Evolutionary conservation across 495 filamentous ascomycete species (phyloP).

Genomic region (Xylaria castorea): DNA sequence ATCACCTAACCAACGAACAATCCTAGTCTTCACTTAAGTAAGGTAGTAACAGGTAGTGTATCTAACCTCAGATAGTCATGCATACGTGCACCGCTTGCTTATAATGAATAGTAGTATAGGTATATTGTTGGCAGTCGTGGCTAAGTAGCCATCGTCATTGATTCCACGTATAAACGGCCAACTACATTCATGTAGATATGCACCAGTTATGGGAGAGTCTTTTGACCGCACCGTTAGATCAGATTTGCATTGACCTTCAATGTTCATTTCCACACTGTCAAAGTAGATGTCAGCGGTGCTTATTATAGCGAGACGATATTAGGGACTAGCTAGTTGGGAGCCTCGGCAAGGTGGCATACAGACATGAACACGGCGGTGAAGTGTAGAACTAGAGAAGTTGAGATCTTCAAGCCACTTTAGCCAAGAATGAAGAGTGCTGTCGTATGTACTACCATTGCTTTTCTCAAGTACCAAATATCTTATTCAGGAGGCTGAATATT

Average conservation of each 20-base stretch:
- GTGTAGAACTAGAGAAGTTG: neutral
- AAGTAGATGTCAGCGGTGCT: neutral
- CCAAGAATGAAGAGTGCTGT: neutral
- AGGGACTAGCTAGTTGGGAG: neutral
- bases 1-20: neutral
- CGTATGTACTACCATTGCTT: neutral
- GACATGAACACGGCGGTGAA: neutral
- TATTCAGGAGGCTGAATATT: neutral
- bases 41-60: too few relatives aligned
- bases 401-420: neutral
- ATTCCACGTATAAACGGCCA: neutral
- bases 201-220: neutral
- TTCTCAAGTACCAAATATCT: neutral
- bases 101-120: neutral
- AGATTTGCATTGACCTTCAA: neutral
- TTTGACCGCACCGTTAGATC: too few relatives aligned
- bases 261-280: neutral
- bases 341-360: neutral
- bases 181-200: neutral
- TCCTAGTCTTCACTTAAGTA: neutral
- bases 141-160: slow-evolving; percentile 2
- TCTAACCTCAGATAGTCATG: too few relatives aligned
- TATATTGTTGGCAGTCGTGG: neutral
- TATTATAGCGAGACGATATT: neutral
- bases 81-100: neutral